phyloP scores from a whole-genome alignment of 345 rosid species.

The Eucalyptus polybractea region DNA sequence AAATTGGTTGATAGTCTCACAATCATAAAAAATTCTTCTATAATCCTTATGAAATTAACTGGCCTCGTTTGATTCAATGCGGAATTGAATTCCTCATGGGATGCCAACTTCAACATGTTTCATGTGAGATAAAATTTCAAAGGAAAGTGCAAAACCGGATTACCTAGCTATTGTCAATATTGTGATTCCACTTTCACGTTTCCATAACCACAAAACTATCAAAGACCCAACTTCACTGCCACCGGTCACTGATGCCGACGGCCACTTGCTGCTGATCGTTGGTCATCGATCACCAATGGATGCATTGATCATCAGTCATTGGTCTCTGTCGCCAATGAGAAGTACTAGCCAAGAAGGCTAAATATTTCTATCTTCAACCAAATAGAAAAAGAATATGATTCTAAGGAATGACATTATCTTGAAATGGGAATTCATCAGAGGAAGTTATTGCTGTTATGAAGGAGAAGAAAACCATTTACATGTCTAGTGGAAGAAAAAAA shows the following conservation, averaged over 20 bases:
- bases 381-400: background rate
- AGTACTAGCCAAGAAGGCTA: background rate
- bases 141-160: background rate
- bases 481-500: background rate
- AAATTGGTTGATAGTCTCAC: background rate
- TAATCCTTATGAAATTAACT: background rate
- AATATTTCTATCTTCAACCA: background rate
- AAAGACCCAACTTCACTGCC: background rate
- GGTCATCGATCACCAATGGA: background rate
- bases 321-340: background rate
- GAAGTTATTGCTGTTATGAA: background rate
- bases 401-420: background rate
- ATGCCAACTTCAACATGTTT: background rate
- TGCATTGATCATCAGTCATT: background rate
- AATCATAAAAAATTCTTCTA: background rate
- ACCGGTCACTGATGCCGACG: background rate
- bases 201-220: background rate
- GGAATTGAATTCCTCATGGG: background rate
- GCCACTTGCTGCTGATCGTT: background rate
- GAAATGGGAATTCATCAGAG: background rate
- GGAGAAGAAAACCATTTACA: background rate
- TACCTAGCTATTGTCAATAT: background rate
- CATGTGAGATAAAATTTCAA: background rate
- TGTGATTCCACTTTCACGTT: background rate
- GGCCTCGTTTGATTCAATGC: background rate